A percentile compares a stretch with the other conserved stretches of the same genome.
These are phyloP conservation scores for Saccharomyces hybrid DNA, from an alignment of 1,139 yeast species.

Conservation along the genomic window DNA sequence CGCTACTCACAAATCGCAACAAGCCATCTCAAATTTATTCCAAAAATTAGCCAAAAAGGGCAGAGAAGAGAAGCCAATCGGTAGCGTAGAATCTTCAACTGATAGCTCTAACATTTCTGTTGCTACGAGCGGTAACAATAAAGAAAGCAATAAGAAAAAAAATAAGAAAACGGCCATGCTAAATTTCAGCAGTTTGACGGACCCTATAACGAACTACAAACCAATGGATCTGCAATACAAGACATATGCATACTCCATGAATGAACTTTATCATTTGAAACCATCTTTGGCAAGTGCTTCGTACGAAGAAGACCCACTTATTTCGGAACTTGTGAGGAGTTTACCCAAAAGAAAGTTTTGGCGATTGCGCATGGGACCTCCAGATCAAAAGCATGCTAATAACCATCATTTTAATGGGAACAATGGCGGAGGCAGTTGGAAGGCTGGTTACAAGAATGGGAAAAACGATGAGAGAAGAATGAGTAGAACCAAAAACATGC, in stretches of 20 bases:
- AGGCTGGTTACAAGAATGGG: slow-evolving; percentile 7
- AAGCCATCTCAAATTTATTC: background rate
- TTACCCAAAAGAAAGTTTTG: slow-evolving; percentile 31
- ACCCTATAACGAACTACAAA: slow-evolving; percentile 14
- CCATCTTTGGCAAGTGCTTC: background rate
- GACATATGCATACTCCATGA: slow-evolving; percentile 18
- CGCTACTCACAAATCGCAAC: background rate
- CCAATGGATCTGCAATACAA: slow-evolving; percentile 13
- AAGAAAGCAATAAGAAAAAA: background rate
- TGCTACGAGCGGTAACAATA: background rate
- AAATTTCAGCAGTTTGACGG: background rate
- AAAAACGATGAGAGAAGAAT: slow-evolving; percentile 9
- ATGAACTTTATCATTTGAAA: slow-evolving; percentile 13
- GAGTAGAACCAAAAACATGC: background rate
- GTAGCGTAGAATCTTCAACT: background rate
- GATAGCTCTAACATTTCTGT: background rate
- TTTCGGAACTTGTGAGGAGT: background rate
- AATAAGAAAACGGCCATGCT: background rate
- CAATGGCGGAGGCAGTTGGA: slow-evolving; percentile 5
- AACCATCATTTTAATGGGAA: slow-evolving; percentile 5
- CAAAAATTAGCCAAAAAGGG: background rate
- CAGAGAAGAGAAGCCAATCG: background rate
- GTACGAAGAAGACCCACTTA: background rate
- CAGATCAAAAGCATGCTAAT: slow-evolving; percentile 12
- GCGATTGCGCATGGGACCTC: slow-evolving; percentile 25